Conservation (phyloP, 306 rosid species). For the Vicia sativa region DNA sequence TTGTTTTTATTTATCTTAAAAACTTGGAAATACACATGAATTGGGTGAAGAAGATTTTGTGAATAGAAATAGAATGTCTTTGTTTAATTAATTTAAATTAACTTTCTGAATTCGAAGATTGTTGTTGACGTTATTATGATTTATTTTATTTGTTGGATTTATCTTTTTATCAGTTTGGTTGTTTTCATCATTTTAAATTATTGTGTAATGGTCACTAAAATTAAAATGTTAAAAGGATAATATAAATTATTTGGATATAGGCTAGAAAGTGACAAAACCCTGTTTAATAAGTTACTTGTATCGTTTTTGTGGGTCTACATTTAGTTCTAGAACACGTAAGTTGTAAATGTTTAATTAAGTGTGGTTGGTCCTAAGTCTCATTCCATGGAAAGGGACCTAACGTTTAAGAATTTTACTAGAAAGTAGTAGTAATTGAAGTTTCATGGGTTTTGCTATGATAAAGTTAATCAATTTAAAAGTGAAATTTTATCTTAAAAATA, state of each 20-base stretch:
- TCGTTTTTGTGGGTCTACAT: slow-evolving; percentile 1
- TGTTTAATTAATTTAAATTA: not conserved
- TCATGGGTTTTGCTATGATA: not conserved
- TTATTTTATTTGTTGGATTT: not conserved
- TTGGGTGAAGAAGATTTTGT: not conserved
- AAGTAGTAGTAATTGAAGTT: not conserved
- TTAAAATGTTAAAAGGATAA: not conserved
- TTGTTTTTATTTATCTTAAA: not conserved
- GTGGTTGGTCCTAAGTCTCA: not conserved
- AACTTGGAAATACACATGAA: not conserved
- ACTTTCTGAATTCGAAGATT: not conserved
- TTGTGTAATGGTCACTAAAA: not conserved
- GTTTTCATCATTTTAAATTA: not conserved
- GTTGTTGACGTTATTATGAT: not conserved
- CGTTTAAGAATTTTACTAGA: not conserved
- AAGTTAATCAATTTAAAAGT: too few relatives aligned
- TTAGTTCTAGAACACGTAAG: not conserved
- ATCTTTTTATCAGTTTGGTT: not conserved
- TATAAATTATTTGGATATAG: not conserved
- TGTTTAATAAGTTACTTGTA: not conserved
- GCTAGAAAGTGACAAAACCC: not conserved
- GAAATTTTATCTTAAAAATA: too few relatives aligned
- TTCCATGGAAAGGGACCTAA: not conserved
- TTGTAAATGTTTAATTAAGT: not conserved
- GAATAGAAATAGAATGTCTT: not conserved